Conservation (phyloP, 345 rosid species). For the Salix arbutifolia region DNA sequence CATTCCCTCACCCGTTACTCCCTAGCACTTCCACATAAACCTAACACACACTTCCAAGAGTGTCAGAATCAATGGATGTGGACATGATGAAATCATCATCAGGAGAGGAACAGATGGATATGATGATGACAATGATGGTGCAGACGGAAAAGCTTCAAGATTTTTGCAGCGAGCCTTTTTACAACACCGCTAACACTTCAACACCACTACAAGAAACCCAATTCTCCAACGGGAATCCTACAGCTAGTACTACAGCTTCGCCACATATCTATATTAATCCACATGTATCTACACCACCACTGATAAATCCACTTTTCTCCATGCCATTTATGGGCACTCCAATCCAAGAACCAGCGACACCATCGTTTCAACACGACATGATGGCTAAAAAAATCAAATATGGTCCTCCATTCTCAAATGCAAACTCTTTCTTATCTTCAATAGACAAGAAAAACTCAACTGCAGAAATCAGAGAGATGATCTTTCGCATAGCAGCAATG, state of each 20-base stretch:
- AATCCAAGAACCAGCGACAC: constrained; percentile 22
- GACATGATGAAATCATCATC: constrained; percentile 37
- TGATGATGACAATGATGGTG: constrained; percentile 61
- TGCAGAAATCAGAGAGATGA: constrained; percentile 84
- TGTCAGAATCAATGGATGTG: constrained; percentile 31
- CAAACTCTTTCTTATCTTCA: constrained; percentile 32
- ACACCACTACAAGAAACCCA: constrained; percentile 21
- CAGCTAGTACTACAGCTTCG: not conserved
- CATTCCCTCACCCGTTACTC: constrained; percentile 7
- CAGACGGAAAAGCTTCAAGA: constrained; percentile 69
- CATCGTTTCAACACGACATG: constrained; percentile 1
- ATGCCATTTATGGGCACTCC: constrained; percentile 19
- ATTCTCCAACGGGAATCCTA: constrained; percentile 22
- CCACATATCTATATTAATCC: constrained; percentile 11
- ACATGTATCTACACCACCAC: not conserved
- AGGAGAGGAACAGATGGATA: constrained; percentile 33
- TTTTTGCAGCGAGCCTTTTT: constrained; percentile 30
- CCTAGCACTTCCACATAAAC: not conserved
- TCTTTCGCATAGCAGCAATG: constrained; percentile 81
- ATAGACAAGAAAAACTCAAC: constrained; percentile 35
- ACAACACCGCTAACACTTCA: not conserved
- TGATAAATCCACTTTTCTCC: not conserved
- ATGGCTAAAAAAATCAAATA: constrained; percentile 10
- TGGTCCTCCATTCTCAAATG: constrained; percentile 11
- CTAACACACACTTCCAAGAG: not conserved